These are phyloP conservation scores for Trichophyton benhamiae DNA, from an alignment of 2,329 filamentous ascomycete genomes.

Conservation along the genomic window DNA sequence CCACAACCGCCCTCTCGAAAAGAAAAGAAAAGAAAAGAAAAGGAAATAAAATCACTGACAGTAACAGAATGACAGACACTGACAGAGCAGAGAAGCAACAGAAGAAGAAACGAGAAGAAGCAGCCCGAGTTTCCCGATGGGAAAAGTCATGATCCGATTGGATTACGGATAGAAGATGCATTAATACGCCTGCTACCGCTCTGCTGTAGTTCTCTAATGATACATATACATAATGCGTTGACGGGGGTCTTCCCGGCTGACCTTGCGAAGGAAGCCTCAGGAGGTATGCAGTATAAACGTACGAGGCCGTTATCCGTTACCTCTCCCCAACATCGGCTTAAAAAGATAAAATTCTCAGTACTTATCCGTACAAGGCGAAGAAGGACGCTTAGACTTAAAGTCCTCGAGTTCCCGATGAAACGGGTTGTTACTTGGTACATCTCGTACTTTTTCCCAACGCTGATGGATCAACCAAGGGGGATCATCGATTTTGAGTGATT, in stretches of 20 bases:
- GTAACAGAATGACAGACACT: background rate
- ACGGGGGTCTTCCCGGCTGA: background rate
- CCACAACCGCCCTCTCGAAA: background rate
- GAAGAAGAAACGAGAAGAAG: background rate
- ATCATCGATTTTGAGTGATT: background rate
- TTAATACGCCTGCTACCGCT: background rate
- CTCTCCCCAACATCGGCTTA: background rate
- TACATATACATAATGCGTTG: background rate
- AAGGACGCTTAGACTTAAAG: background rate
- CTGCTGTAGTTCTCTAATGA: background rate
- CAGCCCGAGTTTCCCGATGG: background rate
- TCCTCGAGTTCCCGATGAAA: background rate
- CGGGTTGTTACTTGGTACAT: background rate
- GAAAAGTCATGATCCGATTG: conserved; percentile 1
- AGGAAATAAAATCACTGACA: background rate
- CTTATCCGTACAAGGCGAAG: background rate
- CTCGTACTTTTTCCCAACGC: background rate
- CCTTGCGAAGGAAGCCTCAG: background rate
- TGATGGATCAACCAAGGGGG: background rate
- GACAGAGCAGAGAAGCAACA: background rate
- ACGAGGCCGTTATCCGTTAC: background rate
- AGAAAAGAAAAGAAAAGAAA: background rate
- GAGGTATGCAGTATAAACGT: background rate
- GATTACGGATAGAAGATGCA: background rate
- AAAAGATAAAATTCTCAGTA: background rate